Percentiles rank a stretch among this genome's conserved stretches.
Evolutionary conservation across 2,329 filamentous ascomycete genomes (phyloP).

Genomic region (Septoria petroselini): DNA sequence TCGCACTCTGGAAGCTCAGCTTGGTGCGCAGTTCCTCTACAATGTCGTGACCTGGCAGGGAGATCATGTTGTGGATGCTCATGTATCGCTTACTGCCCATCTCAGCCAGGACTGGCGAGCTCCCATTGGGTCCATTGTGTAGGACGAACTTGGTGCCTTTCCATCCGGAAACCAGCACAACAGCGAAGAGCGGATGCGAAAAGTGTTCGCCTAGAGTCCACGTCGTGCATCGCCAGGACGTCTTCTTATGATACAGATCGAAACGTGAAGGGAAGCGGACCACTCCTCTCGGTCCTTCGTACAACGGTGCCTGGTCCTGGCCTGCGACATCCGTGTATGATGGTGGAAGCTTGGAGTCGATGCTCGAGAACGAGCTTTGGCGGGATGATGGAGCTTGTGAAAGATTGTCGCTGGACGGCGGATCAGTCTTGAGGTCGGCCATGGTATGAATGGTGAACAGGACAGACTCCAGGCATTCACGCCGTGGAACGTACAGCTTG

Average conservation of each 20-base stretch:
- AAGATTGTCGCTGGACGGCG: conserved; percentile 6
- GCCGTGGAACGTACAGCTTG: no score
- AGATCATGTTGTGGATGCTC: conserved; percentile 10
- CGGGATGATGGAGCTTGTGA: conserved; percentile 13
- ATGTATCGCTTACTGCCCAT: conserved; percentile 6
- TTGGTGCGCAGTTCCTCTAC: conserved; percentile 12
- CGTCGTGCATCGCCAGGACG: conserved; percentile 8
- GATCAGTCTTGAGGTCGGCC: conserved; percentile 5
- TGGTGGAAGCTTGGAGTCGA: conserved; percentile 13
- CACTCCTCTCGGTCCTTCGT: not conserved
- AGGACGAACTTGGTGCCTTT: conserved; percentile 17
- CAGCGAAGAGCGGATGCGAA: conserved; percentile 14
- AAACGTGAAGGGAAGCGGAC: conserved; percentile 7
- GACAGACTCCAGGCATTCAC: no score
- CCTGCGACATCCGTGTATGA: conserved; percentile 21
- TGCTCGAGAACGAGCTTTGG: conserved; percentile 9
- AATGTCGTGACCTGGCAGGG: conserved; percentile 13
- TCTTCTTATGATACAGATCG: conserved; percentile 20
- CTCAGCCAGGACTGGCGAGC: conserved; percentile 7
- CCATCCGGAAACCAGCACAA: conserved; percentile 13
- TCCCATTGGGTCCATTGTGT: conserved; percentile 10
- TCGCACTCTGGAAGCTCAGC: conserved; percentile 9
- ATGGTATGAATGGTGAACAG: not conserved
- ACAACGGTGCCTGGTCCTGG: not conserved
- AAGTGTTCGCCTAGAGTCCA: conserved; percentile 19